These are phyloP conservation scores for Crithidia brevicula DNA, from an alignment of 208 protist genomes.

Conservation along the genomic window DNA sequence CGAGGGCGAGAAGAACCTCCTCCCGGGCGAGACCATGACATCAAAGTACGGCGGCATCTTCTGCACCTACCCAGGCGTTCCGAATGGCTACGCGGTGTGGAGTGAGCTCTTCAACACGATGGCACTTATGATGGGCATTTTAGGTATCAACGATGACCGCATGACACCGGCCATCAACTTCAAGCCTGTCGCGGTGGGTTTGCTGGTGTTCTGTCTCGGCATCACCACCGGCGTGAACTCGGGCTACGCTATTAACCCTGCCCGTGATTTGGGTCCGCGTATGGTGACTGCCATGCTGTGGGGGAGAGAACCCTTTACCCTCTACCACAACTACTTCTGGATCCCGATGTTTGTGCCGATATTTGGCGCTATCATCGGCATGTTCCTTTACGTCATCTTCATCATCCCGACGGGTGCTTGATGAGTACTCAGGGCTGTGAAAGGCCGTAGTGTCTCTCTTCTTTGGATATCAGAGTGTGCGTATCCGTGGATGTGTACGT, in stretches of 20 bases:
- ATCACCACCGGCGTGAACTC: slow-evolving; percentile 45
- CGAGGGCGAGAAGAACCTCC: slow-evolving; percentile 8
- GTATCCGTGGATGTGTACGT: too few relatives aligned
- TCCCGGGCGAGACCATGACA: slow-evolving; percentile 31
- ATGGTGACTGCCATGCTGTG: slow-evolving; percentile 46
- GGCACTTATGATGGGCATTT: slow-evolving; percentile 48
- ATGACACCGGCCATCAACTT: slow-evolving; percentile 44
- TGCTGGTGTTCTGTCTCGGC: slow-evolving; percentile 49
- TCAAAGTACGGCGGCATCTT: slow-evolving; percentile 43
- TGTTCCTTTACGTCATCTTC: slow-evolving; percentile 50
- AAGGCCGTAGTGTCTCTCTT: too few relatives aligned
- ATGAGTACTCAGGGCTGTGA: too few relatives aligned
- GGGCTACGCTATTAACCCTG: slow-evolving; percentile 55
- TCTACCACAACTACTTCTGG: slow-evolving; percentile 53
- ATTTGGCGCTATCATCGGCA: slow-evolving; percentile 36
- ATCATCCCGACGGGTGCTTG: slow-evolving; percentile 30
- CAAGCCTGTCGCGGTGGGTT: slow-evolving; percentile 51
- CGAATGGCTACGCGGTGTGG: slow-evolving; percentile 36
- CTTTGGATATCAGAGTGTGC: too few relatives aligned
- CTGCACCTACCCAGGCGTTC: slow-evolving; percentile 45
- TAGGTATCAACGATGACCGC: slow-evolving; percentile 44
- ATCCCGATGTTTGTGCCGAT: slow-evolving; percentile 42
- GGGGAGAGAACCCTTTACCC: slow-evolving; percentile 38
- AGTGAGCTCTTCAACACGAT: slow-evolving; percentile 55
- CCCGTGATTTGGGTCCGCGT: slow-evolving; percentile 52